Base-by-base conservation (phyloP, 306 rosid genomes). In the Senna tora region DNA sequence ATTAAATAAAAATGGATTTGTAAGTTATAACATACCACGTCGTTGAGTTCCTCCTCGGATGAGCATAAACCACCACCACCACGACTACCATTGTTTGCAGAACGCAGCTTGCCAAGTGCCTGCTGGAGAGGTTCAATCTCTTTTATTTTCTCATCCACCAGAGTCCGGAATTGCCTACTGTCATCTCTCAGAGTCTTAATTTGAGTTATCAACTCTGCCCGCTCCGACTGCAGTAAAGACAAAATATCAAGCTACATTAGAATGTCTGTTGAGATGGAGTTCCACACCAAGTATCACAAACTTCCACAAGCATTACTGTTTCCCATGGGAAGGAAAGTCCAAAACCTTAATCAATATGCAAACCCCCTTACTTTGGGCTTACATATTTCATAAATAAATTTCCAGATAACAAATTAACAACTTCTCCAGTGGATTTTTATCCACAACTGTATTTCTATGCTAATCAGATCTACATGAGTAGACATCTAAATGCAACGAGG, bases 51-150 rank as follows among this genome's bases (percentile, higher is more conserved):
- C 67, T 79, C 88, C 87, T 90, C 98, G 11, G 98, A 90, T 69
- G 96, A 87, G 75, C 92, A 88, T 43, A 92, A 63, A 79, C 88
- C 90, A 75, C 77, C 89, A 75, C n/a, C n/a, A n/a, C 77, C 90
- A 33, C 90, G 88, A 64, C 81, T 85, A 10, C 83, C 77, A 81
- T 36, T 79, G 77, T 88, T 88, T 50, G 87, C 56, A 75, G 63
- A 72, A 38, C 95, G 98, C 59, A 92, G 84, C 90, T 88, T 87
- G 50, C 88, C 92, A 62, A 92, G 83, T 64, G 93, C 96, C 68
- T 87, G 90, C 36, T 86, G 92, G 38, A 90, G 85, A 47, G 98
- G 95, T 68, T 86, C 95, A 25, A 89, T 88, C 89, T 92, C 98
- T 84, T 80, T 92, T 67, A 84, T 78, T 76, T 92, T 92, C 83